Conservation (phyloP, 371 early-diverging fungal species). For the Zancudomyces culisetae region DNA sequence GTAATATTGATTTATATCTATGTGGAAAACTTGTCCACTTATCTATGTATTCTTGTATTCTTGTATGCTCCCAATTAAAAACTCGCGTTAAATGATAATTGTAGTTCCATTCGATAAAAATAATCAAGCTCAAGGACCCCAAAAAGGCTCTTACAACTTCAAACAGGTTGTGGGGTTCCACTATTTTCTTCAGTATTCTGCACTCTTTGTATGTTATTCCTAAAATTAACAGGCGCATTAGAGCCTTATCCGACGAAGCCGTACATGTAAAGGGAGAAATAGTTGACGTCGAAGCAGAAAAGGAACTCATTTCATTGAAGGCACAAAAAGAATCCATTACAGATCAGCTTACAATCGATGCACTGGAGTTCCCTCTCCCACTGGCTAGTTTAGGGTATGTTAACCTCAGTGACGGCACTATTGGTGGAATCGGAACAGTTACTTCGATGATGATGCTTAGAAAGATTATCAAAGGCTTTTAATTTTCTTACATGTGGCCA, state of each 20-base stretch:
- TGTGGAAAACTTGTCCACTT: neutral
- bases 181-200: neutral
- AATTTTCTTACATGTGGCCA: no score
- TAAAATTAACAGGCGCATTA: neutral
- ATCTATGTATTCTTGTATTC: neutral
- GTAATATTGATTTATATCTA: neutral
- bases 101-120: neutral
- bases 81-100: neutral
- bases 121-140: neutral
- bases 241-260: neutral
- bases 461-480: no score
- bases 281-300: neutral
- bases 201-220: neutral
- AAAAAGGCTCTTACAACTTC: neutral
- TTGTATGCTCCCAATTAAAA: neutral
- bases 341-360: constrained; percentile 14
- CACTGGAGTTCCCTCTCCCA: constrained; percentile 27
- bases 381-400: constrained; percentile 15
- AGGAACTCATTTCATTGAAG: neutral
- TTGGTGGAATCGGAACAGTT: constrained; percentile 23
- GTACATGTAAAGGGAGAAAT: neutral
- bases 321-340: neutral
- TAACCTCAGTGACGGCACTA: constrained; percentile 19
- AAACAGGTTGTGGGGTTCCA: neutral
- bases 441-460: constrained; percentile 19